A percentile compares a stretch with the other conserved stretches of the same genome.
Evolutionary conservation across 331 rosid genomes (phyloP).

Genomic region (Saraca asoca): DNA sequence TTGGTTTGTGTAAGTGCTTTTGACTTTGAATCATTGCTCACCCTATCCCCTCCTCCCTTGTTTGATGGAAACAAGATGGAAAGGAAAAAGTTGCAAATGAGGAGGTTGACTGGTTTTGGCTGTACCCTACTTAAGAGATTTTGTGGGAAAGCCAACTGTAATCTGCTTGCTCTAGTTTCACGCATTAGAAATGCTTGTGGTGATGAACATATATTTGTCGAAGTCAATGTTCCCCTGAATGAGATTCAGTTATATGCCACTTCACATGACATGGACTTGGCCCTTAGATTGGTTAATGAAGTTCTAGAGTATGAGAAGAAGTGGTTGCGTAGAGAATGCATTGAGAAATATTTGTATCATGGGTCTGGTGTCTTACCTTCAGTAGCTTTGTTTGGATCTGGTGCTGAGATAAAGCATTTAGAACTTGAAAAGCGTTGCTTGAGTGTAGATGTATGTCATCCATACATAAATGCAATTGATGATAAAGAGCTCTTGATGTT

Average conservation of each 20-base stretch:
- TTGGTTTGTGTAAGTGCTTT: conserved; percentile 75
- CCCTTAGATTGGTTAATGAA: conserved; percentile 40
- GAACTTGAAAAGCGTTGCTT: conserved; percentile 77
- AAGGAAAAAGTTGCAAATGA: conserved; percentile 54
- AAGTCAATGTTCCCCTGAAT: conserved; percentile 63
- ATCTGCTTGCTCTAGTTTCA: conserved; percentile 53
- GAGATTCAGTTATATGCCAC: conserved; percentile 62
- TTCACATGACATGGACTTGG: conserved; percentile 57
- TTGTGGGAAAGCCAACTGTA: conserved; percentile 76
- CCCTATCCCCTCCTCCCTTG: conserved; percentile 62
- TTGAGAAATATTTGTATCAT: conserved; percentile 73
- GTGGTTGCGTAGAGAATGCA: conserved; percentile 64
- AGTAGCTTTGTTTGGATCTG: conserved; percentile 85
- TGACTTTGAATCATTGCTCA: conserved; percentile 54
- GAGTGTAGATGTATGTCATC: conserved; percentile 66
- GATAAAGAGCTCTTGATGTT: conserved; percentile 78
- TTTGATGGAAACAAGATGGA: conserved; percentile 65
- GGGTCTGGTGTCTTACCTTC: conserved; percentile 66
- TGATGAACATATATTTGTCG: conserved; percentile 67
- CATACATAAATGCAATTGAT: conserved; percentile 53
- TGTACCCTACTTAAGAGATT: conserved; percentile 65
- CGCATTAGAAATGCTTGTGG: conserved; percentile 52
- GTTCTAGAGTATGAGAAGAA: conserved; percentile 63
- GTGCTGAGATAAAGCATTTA: conserved; percentile 89
- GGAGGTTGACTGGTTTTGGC: conserved; percentile 69